phyloP scores from a whole-genome alignment of 164 flowering plant genomes.

The Tinospora cordifolia region DNA sequence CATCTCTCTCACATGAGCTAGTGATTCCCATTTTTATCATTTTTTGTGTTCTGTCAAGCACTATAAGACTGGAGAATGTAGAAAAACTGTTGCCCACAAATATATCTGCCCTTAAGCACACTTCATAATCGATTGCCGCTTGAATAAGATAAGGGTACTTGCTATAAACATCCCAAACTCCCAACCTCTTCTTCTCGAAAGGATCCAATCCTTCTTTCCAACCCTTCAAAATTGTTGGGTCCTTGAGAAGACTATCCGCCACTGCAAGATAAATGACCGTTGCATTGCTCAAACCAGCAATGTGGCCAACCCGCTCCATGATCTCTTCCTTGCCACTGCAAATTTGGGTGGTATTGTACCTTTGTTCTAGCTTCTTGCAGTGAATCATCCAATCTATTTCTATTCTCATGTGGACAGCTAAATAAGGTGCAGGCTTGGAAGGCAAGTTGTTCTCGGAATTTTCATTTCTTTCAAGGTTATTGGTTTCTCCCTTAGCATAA shows the following conservation, averaged over 20 bases:
- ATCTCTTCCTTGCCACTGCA: constrained; percentile 88
- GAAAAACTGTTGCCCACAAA: constrained; percentile 95
- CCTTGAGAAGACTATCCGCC: constrained; percentile 76
- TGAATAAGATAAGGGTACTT: constrained; percentile 78
- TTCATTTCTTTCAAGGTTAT: constrained; percentile 2
- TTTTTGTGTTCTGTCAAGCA: constrained; percentile 79
- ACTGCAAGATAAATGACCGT: constrained; percentile 73
- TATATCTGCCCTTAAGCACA: constrained; percentile 75
- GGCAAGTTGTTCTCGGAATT: constrained; percentile 8
- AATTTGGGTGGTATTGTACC: constrained; percentile 48
- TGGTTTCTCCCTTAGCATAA: constrained; percentile 10
- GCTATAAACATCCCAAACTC: constrained; percentile 56
- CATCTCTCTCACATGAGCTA: constrained; percentile 35
- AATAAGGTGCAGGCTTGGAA: constrained; percentile 33
- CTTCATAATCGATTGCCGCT: constrained; percentile 96
- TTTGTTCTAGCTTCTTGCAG: constrained; percentile 80
- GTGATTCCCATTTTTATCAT: constrained; percentile 37
- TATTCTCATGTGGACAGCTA: constrained; percentile 96
- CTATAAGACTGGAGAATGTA: constrained; percentile 87
- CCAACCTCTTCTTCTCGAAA: constrained; percentile 74
- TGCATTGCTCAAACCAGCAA: constrained; percentile 37
- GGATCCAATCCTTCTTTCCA: constrained; percentile 77
- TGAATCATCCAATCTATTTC: constrained; percentile 99
- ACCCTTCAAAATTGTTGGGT: constrained; percentile 52
- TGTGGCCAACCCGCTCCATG: constrained; percentile 59